Conservation (phyloP, 306 rosid species). For the Vicia faba region DNA sequence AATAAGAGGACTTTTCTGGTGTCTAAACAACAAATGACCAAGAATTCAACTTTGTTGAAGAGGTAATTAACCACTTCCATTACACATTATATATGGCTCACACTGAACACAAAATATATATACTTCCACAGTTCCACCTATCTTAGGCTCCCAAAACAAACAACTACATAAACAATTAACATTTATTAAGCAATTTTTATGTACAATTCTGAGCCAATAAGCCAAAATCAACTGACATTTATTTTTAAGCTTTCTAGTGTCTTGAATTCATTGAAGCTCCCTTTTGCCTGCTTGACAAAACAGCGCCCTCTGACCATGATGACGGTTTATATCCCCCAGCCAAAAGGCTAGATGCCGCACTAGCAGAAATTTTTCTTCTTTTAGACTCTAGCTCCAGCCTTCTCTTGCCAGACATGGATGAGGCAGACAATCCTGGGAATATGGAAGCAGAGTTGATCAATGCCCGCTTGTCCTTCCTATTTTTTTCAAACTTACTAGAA, state of each 20-base stretch:
- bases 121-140: background rate
- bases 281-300: slow-evolving; percentile 41
- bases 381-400: slow-evolving; percentile 67
- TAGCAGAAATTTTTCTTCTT: slow-evolving; percentile 76
- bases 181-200: slow-evolving; percentile 24
- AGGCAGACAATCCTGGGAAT: slow-evolving; percentile 52
- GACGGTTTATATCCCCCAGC: slow-evolving; percentile 68
- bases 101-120: slow-evolving; percentile 9
- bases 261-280: slow-evolving; percentile 42
- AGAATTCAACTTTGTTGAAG: background rate
- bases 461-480: slow-evolving; percentile 72
- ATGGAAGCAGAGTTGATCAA: slow-evolving; percentile 63
- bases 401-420: slow-evolving; percentile 52
- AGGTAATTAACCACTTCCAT: background rate
- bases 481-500: slow-evolving; percentile 64
- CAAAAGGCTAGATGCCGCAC: slow-evolving; percentile 62
- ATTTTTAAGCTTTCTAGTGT: slow-evolving; percentile 35
- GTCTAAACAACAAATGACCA: background rate
- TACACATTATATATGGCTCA: slow-evolving; percentile 4
- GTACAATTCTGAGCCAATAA: slow-evolving; percentile 18
- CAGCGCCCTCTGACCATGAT: slow-evolving; percentile 60
- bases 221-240: background rate
- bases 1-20: background rate
- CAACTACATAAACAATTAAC: slow-evolving; percentile 12
- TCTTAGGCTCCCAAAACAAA: slow-evolving; percentile 14